Conservation (phyloP, 768 basidiomycete genomes). For the Rubroboletus pulcherrimus region DNA sequence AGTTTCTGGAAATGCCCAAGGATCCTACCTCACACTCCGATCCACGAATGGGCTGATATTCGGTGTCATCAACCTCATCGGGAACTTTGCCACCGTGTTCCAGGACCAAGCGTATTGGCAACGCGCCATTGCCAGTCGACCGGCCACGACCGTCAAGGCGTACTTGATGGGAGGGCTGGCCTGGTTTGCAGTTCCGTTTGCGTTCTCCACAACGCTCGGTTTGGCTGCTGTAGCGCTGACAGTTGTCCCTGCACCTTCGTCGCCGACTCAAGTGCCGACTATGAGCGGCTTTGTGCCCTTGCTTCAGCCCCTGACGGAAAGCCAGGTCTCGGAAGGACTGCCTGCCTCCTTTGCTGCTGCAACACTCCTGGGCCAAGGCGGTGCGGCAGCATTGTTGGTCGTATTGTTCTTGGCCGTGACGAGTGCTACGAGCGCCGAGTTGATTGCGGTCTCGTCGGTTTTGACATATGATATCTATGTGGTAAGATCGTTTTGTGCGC, state of each 20-base stretch:
- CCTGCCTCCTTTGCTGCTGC: slow-evolving; percentile 81
- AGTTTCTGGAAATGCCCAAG: slow-evolving; percentile 77
- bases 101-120: slow-evolving; percentile 86
- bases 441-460: slow-evolving; percentile 84
- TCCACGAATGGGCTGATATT: slow-evolving; percentile 78
- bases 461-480: slow-evolving; percentile 86
- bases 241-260: slow-evolving; percentile 34
- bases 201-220: slow-evolving; percentile 83
- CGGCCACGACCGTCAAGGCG: slow-evolving; percentile 83
- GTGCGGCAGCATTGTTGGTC: slow-evolving; percentile 74
- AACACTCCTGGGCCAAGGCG: slow-evolving; percentile 74
- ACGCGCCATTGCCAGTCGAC: slow-evolving; percentile 83
- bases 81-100: slow-evolving; percentile 71
- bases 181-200: slow-evolving; percentile 90
- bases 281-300: slow-evolving; percentile 46
- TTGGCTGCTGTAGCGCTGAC: slow-evolving; percentile 81
- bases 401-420: slow-evolving; percentile 87
- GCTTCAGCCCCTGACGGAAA: slow-evolving; percentile 41
- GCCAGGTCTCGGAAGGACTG: slow-evolving; percentile 84
- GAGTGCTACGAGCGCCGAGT: slow-evolving; percentile 81
- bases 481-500: slow-evolving; percentile 30
- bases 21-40: slow-evolving; percentile 80
- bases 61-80: slow-evolving; percentile 83
- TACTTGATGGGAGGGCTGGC: slow-evolving; percentile 86
- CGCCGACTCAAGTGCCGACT: slow-evolving; percentile 37